Evolutionary conservation across 768 basidiomycete species (phyloP).

Genomic region (Russula ochroleuca): DNA sequence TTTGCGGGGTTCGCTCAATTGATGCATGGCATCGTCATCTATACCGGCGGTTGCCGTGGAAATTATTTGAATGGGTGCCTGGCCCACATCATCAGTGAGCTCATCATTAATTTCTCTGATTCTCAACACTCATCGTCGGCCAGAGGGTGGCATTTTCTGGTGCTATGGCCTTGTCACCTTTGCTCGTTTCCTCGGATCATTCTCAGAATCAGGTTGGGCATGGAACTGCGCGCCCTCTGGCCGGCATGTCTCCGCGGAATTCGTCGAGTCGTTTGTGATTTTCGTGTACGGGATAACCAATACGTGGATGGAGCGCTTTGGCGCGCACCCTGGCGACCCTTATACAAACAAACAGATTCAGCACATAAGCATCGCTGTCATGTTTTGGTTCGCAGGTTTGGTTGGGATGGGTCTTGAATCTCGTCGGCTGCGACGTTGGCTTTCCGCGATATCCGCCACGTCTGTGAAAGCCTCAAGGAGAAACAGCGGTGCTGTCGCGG

Average conservation of each 20-base stretch:
- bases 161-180: slow-evolving; percentile 85
- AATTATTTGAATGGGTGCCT: slow-evolving; percentile 77
- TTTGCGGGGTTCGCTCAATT: slow-evolving; percentile 65
- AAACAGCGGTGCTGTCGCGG: slow-evolving; percentile 45
- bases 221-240: slow-evolving; percentile 71
- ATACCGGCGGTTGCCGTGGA: slow-evolving; percentile 82
- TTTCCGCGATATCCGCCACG: slow-evolving; percentile 53
- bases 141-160: slow-evolving; percentile 92
- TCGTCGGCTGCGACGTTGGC: slow-evolving; percentile 63
- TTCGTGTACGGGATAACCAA: slow-evolving; percentile 88
- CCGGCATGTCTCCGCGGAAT: slow-evolving; percentile 56
- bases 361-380: slow-evolving; percentile 91
- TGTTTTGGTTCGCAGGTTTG: slow-evolving; percentile 94
- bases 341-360: slow-evolving; percentile 90
- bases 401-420: slow-evolving; percentile 89
- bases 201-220: slow-evolving; percentile 86
- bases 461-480: slow-evolving; percentile 29
- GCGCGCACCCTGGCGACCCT: slow-evolving; percentile 72
- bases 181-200: slow-evolving; percentile 91
- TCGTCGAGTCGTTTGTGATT: slow-evolving; percentile 74
- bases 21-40: slow-evolving; percentile 69
- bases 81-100: slow-evolving; percentile 87
- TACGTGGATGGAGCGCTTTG: slow-evolving; percentile 97
- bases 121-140: not conserved
- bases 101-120: not conserved